Evolutionary conservation across 768 basidiomycete species (phyloP), one percentile per base, ranked within the genome.

Genomic region (Termitomyces sp.): DNA sequence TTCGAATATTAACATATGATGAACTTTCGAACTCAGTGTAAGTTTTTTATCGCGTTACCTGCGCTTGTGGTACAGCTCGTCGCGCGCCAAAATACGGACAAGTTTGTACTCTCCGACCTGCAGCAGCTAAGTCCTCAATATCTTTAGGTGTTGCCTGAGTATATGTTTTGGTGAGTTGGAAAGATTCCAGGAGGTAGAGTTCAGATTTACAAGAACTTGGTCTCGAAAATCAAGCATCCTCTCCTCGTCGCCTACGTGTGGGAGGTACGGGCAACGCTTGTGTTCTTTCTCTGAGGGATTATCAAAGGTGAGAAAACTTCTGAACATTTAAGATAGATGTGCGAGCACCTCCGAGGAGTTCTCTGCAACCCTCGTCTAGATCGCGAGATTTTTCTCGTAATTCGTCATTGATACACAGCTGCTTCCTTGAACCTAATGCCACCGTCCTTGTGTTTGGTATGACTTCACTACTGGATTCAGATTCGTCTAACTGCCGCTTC

Each of bases 61-160:
- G 90, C 35, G 96, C 93, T 69, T 93, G 91, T 40, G 88, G 85
- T 55, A 98, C 93, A 14, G 95, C 94, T 56, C 82, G 77, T 46
- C 97, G 77, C 8, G 93, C 89, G 3, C 90, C 93, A 70, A 98
- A 99, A 73, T 98, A 99, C 0, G 96, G 93, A 69, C 96, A 99
- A 9, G 84, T 86, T 49, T 86, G 77, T 1, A 82, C 72, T 51
- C 84, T 76, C 54, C 83, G 80, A 2, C 97, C 97, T 1, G 86
- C 74, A 8, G 70, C 71, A 7, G 91, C 91, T 16, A 98, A 82
- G 64, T 98, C 95, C 70, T 98, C 96, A 5, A 99, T 97, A 63
- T 97, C 96, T 69, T 92, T 93, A 0, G 95, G 91, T 2, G 82
- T 79, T 0, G 95, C 91, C 95, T 95, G 58, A 20, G 14, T 41